Percentiles rank a stretch among this genome's conserved stretches.
Evolutionary conservation across 192 early-diverging fungal genomes (phyloP).

Genomic region (Podila clonocystis): DNA sequence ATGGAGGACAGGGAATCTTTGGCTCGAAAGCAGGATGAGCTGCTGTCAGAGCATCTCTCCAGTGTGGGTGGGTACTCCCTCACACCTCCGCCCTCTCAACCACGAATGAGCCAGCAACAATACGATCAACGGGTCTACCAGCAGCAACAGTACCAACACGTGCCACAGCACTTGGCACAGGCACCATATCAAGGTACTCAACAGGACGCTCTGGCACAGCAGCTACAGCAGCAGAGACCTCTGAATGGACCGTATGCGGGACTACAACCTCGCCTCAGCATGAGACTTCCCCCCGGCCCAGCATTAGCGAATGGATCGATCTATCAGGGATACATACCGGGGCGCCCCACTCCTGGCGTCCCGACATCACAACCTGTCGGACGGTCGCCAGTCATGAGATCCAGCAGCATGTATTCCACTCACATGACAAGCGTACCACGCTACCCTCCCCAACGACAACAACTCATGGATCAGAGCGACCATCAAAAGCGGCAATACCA

Average conservation of each 20-base stretch:
- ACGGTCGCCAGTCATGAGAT: slow-evolving; percentile 8
- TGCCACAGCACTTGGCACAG: slow-evolving; percentile 8
- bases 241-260: background rate
- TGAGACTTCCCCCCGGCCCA: background rate
- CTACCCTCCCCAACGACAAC: slow-evolving; percentile 11
- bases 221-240: background rate
- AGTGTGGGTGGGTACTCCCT: slow-evolving; percentile 10
- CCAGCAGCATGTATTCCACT: slow-evolving; percentile 13
- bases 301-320: background rate
- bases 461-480: slow-evolving; percentile 9
- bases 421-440: background rate
- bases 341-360: background rate
- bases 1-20: slow-evolving; percentile 23
- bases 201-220: background rate
- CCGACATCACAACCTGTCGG: background rate
- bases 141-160: background rate
- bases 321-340: no score
- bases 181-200: background rate
- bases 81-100: background rate
- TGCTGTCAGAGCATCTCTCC: slow-evolving; percentile 21
- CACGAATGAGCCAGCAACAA: background rate
- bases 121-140: background rate
- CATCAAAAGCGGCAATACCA: slow-evolving; percentile 30
- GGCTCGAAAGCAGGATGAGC: slow-evolving; percentile 12
- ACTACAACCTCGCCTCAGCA: background rate